These are phyloP conservation scores for Gloeopeniophorella convolvens DNA, from an alignment of 768 basidiomycete species.

Conservation along the genomic window DNA sequence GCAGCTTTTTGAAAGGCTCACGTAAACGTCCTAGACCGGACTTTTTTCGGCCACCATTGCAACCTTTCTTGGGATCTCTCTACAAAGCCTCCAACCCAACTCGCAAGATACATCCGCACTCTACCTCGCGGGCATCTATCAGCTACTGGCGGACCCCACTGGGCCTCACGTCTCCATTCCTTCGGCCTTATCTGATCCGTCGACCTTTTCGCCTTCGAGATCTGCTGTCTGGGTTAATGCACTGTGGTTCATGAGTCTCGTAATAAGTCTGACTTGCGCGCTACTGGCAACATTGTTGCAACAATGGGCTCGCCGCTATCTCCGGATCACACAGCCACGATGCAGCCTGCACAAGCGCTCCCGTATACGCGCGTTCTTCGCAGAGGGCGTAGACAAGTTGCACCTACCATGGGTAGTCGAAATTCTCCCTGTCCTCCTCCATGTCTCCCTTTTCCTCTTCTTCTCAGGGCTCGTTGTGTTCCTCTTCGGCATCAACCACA, in stretches of 20 bases:
- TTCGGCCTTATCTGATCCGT: neutral
- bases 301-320: constrained; percentile 14
- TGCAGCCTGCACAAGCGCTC: constrained; percentile 13
- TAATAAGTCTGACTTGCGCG: constrained; percentile 12
- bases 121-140: constrained; percentile 9
- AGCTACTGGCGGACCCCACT: neutral
- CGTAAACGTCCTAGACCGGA: too few species aligned
- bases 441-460: constrained; percentile 44
- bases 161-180: neutral
- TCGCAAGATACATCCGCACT: neutral
- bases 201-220: neutral
- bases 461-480: constrained; percentile 44
- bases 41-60: constrained; percentile 18
- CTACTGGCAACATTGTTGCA: constrained; percentile 10
- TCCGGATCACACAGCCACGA: constrained; percentile 11
- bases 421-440: constrained; percentile 31
- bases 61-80: constrained; percentile 7
- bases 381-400: constrained; percentile 9
- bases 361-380: constrained; percentile 12
- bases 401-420: constrained; percentile 9
- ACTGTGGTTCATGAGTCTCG: constrained; percentile 14
- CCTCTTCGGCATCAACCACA: constrained; percentile 27
- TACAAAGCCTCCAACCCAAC: constrained; percentile 2
- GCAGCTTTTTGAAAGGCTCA: too few species aligned
- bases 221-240: constrained; percentile 11